Evolutionary conservation across 2,329 filamentous ascomycete species (phyloP), one percentile per base, ranked within the genome.

Genomic region (Mycosphaerella sp.): DNA sequence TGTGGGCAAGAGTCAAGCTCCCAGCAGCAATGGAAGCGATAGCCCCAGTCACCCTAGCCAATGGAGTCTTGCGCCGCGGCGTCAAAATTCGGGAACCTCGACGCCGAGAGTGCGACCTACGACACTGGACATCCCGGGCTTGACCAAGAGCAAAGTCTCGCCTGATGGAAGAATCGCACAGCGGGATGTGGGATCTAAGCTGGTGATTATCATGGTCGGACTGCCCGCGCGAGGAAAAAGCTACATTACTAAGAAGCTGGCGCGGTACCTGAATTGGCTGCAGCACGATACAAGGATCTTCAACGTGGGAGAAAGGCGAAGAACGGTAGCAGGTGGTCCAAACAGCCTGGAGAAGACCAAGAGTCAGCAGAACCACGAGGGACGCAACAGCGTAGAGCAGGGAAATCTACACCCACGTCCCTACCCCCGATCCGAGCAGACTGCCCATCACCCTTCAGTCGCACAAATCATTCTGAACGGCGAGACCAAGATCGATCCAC

Each of bases 141-240:
- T 98, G 77, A 98, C 93, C 56, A 87, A 90, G 67, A 97, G 92
- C 56, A 89, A 89, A 67, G 89, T 95, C 46, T 98, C 93, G 1
- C 93, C 93, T 7, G 93, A 98, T 71, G 93, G 93, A 62, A 84
- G 89, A 65, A 98, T 98, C 64, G 86, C 93, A 52, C 85, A 92
- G 68, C 82, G 92, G 67, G 93, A 98, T 79, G 87, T 98, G 47
- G 93, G 91, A 47, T 87, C 93, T 40, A 98, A 98, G 77, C 78
- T 98, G 58, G 89, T 97, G 68, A 95, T 98, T 66, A 84, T 98
- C 70, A 98, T 98, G 93, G 93, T 98, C 57, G 93, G 93, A 59
- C 76, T 98, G 64, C 93, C 93, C 2, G 93, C 93, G 8, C 80
- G 93, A 66, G 93, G 93, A 69, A 98, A 98, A 75, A 96, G 91